Percentiles rank a stretch among this genome's conserved stretches.
Conservation (phyloP, 805 yeast species). For the Candida fluviatilis region DNA sequence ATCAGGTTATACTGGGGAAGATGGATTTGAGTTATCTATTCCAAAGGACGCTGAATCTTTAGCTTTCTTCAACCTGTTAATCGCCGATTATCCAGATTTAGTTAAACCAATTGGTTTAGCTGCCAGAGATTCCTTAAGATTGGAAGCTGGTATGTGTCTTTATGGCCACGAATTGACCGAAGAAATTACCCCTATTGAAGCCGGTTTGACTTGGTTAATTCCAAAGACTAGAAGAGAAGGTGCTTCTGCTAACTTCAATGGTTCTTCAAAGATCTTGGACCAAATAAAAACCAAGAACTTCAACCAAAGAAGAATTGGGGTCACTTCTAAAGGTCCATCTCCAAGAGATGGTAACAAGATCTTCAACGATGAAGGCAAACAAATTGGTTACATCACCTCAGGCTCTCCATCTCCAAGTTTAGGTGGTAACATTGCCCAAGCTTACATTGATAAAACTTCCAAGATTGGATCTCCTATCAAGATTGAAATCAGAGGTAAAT, state of each 20-base stretch:
- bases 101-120: constrained; percentile 92
- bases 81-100: constrained; percentile 46
- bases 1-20: constrained; percentile 98
- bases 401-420: constrained; percentile 58
- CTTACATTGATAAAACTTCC: constrained; percentile 67
- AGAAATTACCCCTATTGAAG: constrained; percentile 79
- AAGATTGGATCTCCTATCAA: constrained; percentile 72
- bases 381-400: constrained; percentile 57
- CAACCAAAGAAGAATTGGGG: constrained; percentile 65
- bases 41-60: constrained; percentile 48
- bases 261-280: constrained; percentile 60
- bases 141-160: constrained; percentile 98
- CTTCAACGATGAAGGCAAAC: constrained; percentile 47
- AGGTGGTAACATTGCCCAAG: constrained; percentile 86
- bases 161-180: constrained; percentile 91
- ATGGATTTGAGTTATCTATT: constrained; percentile 90
- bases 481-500: constrained; percentile 80
- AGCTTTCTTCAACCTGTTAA: constrained; percentile 57
- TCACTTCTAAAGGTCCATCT: constrained; percentile 78
- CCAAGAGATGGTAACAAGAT: constrained; percentile 80
- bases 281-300: constrained; percentile 66
- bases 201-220: constrained; percentile 84
- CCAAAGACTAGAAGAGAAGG: constrained; percentile 69
- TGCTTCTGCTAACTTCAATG: constrained; percentile 60
- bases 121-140: constrained; percentile 92